A percentile compares a stretch with the other conserved stretches of the same genome.
These are phyloP conservation scores for Raffaelea arxii DNA, from an alignment of 2,329 filamentous ascomycete species.

Conservation along the genomic window DNA sequence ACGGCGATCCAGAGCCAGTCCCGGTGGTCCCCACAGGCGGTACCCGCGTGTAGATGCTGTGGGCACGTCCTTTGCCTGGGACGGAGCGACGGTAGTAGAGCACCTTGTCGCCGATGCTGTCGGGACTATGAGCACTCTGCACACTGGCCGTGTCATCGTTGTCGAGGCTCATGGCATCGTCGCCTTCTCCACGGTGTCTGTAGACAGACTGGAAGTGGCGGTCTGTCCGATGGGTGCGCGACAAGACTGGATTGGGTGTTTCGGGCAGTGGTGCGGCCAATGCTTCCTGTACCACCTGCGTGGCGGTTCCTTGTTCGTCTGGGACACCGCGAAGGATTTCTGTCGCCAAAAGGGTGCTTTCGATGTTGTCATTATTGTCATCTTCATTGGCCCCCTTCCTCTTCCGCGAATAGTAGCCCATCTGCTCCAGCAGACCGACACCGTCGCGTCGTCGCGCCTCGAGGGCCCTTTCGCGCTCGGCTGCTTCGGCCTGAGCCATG, in stretches of 20 bases:
- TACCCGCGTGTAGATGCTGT: conserved; percentile 12
- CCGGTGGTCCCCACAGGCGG: too few relatives aligned
- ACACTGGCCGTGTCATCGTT: background rate
- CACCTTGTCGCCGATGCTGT: background rate
- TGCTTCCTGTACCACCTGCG: conserved; percentile 23
- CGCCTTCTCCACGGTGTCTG: background rate
- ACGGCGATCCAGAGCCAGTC: background rate
- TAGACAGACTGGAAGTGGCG: too few relatives aligned
- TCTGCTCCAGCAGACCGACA: conserved; percentile 10
- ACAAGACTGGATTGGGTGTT: background rate
- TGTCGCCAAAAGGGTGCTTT: conserved; percentile 29
- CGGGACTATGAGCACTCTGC: background rate
- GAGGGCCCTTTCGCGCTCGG: conserved; percentile 12
- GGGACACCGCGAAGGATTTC: conserved; percentile 30
- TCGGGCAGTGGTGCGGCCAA: background rate
- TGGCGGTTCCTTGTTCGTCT: conserved; percentile 25
- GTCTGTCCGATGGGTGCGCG: background rate
- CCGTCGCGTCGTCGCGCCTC: conserved; percentile 13
- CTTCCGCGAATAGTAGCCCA: conserved; percentile 11
- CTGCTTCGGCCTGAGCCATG: conserved; percentile 27
- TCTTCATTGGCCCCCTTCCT: conserved; percentile 11
- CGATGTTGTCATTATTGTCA: conserved; percentile 18
- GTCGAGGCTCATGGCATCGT: background rate
- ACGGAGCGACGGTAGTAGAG: conserved; percentile 25
- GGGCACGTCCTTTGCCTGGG: conserved; percentile 29